Evolutionary conservation across 2,329 filamentous ascomycete genomes (phyloP), one percentile per base, ranked within the genome.

Genomic region (Colletotrichum eremochloae): DNA sequence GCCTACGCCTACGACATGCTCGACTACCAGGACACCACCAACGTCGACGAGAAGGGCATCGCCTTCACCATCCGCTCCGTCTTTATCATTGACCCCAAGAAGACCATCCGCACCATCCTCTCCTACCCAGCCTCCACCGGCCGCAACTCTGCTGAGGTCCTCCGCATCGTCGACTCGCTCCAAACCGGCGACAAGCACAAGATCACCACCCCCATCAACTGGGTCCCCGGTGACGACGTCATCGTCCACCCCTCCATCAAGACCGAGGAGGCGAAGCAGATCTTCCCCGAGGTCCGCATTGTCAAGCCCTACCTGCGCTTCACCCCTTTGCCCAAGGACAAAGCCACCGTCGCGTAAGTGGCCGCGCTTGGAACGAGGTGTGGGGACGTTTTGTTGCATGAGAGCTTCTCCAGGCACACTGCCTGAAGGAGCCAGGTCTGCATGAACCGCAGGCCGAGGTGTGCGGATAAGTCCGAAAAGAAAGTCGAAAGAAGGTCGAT

Each of bases 61-160:
- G 94, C 95, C 68, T 96, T 97, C 85, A 97, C 95, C 78, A 97
- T 98, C 85, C 94, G 95, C 79, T 94, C 93, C 77, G 95, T 97
- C 81, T 97, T 97, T 88, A 88, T 97, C 85, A 96, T 97, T 82
- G 95, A 97, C 86, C 95, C 95, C 75, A 91, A 90, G 84, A 97
- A 97, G 91, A 96, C 92, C 83, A 96, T 97, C 85, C 92, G 95
- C 78, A 91, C 95, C 81, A 97, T 94, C 82, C 93, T 97, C 86
- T 92, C 93, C 80, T 98, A 97, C 88, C 95, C 95, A 55, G 95
- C 95, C 74, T 95, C 93, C 71, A 97, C 94, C 57, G 95, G 95
- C 84, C 91, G 93, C 80, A 95, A 95, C 88, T 91, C 92, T 74
- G 88, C 90, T 76, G 93, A 95, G 87, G 91, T 95, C 64, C 90